These are phyloP conservation scores for Amylostereum areolatum DNA, from an alignment of 1,284 basidiomycete genomes.

Conservation along the genomic window DNA sequence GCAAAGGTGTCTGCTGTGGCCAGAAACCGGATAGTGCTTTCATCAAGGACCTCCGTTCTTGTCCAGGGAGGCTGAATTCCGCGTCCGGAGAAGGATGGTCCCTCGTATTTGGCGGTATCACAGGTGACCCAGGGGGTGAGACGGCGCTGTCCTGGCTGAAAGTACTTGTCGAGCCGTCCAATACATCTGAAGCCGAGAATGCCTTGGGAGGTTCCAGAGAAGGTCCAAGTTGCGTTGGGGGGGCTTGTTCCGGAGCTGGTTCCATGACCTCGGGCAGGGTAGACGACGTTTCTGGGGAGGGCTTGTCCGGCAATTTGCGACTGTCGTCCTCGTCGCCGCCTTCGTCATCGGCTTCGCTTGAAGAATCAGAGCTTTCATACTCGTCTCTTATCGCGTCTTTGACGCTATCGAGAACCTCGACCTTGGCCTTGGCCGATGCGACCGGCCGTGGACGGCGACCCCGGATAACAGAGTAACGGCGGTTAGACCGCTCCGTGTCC, in stretches of 20 bases:
- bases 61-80: slow-evolving; percentile 43
- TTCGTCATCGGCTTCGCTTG: slow-evolving; percentile 87
- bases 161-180: too few relatives aligned
- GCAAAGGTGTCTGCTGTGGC: slow-evolving; percentile 48
- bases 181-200: neutral
- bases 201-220: neutral
- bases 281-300: slow-evolving; percentile 27
- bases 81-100: slow-evolving; percentile 52
- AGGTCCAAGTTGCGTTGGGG: slow-evolving; percentile 9
- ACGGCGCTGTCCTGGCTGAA: neutral
- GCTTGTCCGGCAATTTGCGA: slow-evolving; percentile 22
- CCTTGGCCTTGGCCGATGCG: slow-evolving; percentile 82
- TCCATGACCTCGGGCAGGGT: slow-evolving; percentile 22
- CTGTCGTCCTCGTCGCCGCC: slow-evolving; percentile 60
- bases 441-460: slow-evolving; percentile 91
- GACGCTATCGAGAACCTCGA: slow-evolving; percentile 88
- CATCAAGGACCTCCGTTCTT: slow-evolving; percentile 74
- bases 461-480: slow-evolving; percentile 75
- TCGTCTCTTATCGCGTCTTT: slow-evolving; percentile 91
- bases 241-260: neutral
- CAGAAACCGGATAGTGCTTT: slow-evolving; percentile 85
- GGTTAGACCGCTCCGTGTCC: slow-evolving; percentile 62
- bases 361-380: slow-evolving; percentile 70
- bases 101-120: slow-evolving; percentile 36
- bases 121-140: slow-evolving; percentile 51